Base-by-base conservation (phyloP, 106 monocot genomes). In the Dioscorea zingiberensis region DNA sequence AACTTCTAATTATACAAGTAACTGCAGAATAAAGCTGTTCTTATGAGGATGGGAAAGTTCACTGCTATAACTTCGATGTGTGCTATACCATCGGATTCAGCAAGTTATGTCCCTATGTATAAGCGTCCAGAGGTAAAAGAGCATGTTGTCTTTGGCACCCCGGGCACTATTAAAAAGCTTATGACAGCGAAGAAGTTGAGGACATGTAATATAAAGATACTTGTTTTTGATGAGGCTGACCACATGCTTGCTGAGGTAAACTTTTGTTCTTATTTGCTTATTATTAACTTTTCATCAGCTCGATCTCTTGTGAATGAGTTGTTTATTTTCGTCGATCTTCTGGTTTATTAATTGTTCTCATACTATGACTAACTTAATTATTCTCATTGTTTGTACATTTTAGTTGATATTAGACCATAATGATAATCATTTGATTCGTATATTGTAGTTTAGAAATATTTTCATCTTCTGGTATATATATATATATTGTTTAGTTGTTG, bases 141-240 rank as follows among this genome's bases (percentile, higher is more conserved):
- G 48, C 95, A 95, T 65, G 85, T 95, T 11, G 85, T 95, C 22
- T 91, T 95, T 57, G 95, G 95, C 22, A 95, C 95, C 21, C 91
- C 95, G 17, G 95, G 95, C 38, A 95, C 95, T 11, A 85, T 95
- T 18, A 95, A 88, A 66, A 95, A 95, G 65, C 85, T 83, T 82
- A 87, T 82, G 21, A 73, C 76, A 10, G 69, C 73, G 11, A 95
- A 71, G 58, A 95, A 95, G 57, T 63, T 95, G 62, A 66, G 69
- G 19, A 85, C 80, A 19, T 58, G 85, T 49, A 84, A 81, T 48
- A 67, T 95, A 47, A 87, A 88, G 62, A 83, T 95, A 67, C 85
- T 95, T 76, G 91, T 91, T 32, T 95, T 91, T 77, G 95, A 95
- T 72, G 95, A 91, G 82, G 95, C 91, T 48, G 91, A 91, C 64